Evolutionary conservation across 75 land plant genomes (phyloP), one percentile per base, ranked within the genome.

Genomic region (Picea sitchensis): DNA sequence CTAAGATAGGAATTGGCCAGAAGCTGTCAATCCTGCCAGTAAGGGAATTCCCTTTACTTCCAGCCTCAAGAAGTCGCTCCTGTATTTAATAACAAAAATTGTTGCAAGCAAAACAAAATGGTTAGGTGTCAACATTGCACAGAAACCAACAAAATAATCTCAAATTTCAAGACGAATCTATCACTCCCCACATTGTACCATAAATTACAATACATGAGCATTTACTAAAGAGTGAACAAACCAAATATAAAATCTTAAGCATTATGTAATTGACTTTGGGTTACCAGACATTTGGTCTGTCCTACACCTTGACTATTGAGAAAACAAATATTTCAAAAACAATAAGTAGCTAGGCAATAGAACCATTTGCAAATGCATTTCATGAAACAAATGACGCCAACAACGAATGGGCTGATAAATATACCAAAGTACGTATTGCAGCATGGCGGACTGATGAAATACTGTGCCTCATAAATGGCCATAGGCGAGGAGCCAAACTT

Each of bases 401-500:
- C 44, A 9, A 32, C 38, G 2, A 51, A 64, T 30, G 6, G 77
- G 21, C 12, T 23, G 30, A 14, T 7, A 76, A 23, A 77, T 44
- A 77, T 82, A 96, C 99, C 92, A 97, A 73, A 69, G 98, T 97
- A 12, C 91, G 87, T 64, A 97, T 91, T 58, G 99, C 98, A 44
- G 99, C 90, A 84, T 83, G 88, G 9, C 99, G 93, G 54, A 97
- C 99, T 75, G 99, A 95, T 56, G 92, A 87, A 57, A 97, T 97
- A 76, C 87, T 95, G 73, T 97, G 99, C 77, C 99, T 86, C 99
- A 97, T 97, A 81, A 97, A 97, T 31, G 98, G 99, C 99, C 99
- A 97, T 65, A 97, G 81, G 13, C 99, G 81, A 12, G 99, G 98
- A 38, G 96, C 95, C 58, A 97, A 78, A 57, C 86, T 84, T 59